Evolutionary conservation across 306 rosid genomes (phyloP).

Genomic region (Gillenia trifoliata): DNA sequence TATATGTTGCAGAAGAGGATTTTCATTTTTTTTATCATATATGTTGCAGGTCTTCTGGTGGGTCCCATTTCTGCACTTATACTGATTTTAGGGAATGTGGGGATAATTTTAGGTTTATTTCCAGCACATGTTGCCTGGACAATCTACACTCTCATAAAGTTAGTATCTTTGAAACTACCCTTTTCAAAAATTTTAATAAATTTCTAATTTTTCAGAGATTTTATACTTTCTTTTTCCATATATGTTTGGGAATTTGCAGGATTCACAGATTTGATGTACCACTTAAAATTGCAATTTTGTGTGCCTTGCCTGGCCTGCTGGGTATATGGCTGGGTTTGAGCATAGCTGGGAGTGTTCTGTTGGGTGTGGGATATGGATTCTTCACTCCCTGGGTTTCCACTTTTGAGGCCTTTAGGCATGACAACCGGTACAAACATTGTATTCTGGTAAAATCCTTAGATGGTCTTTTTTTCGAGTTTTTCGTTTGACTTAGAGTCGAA

Average conservation of each 20-base stretch:
- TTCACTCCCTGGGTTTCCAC: conserved; percentile 85
- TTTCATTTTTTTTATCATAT: not conserved
- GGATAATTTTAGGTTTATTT: conserved; percentile 56
- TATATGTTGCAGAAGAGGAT: conserved; percentile 47
- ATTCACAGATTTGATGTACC: conserved; percentile 52
- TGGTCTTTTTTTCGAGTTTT: not conserved
- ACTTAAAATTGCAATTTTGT: conserved; percentile 60
- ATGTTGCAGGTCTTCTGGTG: conserved; percentile 56
- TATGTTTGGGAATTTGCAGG: conserved; percentile 45
- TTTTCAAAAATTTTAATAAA: not conserved
- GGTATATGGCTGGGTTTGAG: conserved; percentile 79
- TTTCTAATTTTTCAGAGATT: not conserved
- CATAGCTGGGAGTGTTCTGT: conserved; percentile 67
- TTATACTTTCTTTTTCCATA: not conserved
- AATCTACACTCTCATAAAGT: conserved; percentile 60
- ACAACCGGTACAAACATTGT: conserved; percentile 49
- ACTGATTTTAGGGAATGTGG: conserved; percentile 63
- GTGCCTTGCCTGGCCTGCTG: conserved; percentile 68
- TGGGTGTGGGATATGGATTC: conserved; percentile 77
- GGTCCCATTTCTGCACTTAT: conserved; percentile 70
- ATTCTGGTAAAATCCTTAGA: conserved; percentile 45
- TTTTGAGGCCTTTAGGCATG: conserved; percentile 79
- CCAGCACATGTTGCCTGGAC: conserved; percentile 85
- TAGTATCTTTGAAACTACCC: conserved; percentile 2
- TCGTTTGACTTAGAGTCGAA: conserved; percentile 1